Evolutionary conservation across 2,329 filamentous ascomycete genomes (phyloP), one percentile per base, ranked within the genome.

Genomic region (Achaetomium macrosporum): DNA sequence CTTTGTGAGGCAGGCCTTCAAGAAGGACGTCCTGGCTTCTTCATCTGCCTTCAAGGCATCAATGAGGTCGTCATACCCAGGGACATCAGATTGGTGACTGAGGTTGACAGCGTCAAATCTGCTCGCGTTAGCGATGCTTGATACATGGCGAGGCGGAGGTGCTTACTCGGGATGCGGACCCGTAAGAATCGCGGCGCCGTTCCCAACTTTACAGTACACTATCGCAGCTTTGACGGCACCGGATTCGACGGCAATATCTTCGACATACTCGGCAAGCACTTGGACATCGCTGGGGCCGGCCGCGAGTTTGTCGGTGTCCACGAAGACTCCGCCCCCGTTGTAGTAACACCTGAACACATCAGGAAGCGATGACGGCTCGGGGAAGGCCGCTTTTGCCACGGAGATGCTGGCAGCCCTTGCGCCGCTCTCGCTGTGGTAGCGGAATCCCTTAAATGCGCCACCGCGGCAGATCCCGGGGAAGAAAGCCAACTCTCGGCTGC

Each of bases 271-370:
- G 1, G 92, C 93, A 20, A 99, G 73, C 7, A 96, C 78, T 68
- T 96, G 83, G 0, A 96, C 82, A 1, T 85, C 87, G 57, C 77
- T 72, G 30, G 79, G 76, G 51, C 75, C 72, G 7, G 6, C 35
- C 1, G 46, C 47, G 51, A 82, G 75, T 42, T 77, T 80, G 3
- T 78, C 76, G 1, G 87, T 85, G 69, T 93, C 85, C 1, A 96
- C 88, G 71, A 97, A 99, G 1, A 95, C 83, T 3, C 93, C 91
- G 1, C 93, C 93, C 1, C 93, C 93, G 62, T 99, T 99, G 68
- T 92, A 96, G 66, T 99, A 99, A 13, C 83, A 85, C 49, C 77
- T 75, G 55, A 95, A 88, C 1, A 75, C 73, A 1, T 82, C 77
- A 0, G 84, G 79, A 1, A 86, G 66, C 3, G 72, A 70, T 0